Evolutionary conservation across 73 alveolate genomes (phyloP).

Genomic region (Tetrahymena malaccensis): DNA sequence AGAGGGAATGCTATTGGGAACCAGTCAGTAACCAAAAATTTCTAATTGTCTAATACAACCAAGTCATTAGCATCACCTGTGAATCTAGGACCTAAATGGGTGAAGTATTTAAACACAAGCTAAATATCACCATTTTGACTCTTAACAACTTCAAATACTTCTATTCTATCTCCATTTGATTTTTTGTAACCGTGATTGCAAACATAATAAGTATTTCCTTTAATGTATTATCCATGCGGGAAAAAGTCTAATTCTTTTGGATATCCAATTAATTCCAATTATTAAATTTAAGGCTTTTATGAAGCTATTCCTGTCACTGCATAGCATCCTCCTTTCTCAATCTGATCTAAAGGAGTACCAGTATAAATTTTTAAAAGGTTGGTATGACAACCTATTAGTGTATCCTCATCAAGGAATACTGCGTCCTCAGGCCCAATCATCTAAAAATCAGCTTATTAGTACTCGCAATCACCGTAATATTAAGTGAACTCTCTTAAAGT

Average conservation of each 20-base stretch:
- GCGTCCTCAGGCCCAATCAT: neutral
- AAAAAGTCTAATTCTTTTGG: neutral
- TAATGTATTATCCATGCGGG: neutral
- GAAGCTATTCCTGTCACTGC: neutral
- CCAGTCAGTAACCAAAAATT: neutral
- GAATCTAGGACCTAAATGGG: neutral
- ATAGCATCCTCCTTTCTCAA: neutral
- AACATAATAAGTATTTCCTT: neutral
- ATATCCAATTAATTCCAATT: neutral
- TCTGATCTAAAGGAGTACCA: neutral
- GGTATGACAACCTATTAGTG: neutral
- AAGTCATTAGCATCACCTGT: neutral
- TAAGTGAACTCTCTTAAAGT: neutral
- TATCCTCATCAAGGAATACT: neutral
- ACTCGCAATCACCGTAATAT: neutral
- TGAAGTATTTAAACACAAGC: neutral
- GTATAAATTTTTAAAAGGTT: neutral
- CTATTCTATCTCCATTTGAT: neutral
- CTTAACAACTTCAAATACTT: neutral
- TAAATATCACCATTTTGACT: neutral
- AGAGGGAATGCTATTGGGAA: neutral
- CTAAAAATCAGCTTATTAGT: neutral
- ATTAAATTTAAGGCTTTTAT: no score
- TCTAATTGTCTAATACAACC: neutral
- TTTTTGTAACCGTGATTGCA: neutral